These are phyloP conservation scores for Metschnikowia sp. DNA, from an alignment of 805 yeast species.

Conservation along the genomic window DNA sequence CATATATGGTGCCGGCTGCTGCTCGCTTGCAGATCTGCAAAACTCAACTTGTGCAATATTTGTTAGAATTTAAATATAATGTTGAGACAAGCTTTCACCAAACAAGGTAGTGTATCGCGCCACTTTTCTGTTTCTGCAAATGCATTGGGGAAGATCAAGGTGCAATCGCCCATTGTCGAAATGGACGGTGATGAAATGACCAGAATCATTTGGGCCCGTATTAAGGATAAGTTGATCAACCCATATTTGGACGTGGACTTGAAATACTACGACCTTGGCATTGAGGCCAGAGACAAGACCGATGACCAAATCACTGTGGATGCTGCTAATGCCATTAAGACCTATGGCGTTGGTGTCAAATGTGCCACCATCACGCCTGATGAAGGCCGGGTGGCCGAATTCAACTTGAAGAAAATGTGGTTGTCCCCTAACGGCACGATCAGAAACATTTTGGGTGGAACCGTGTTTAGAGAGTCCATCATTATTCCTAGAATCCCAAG, in stretches of 20 bases:
- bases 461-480: constrained; percentile 96
- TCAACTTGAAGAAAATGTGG: constrained; percentile 93
- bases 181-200: constrained; percentile 99
- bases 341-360: constrained; percentile 91
- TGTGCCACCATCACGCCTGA: constrained; percentile 99
- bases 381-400: constrained; percentile 92
- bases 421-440: constrained; percentile 95
- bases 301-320: constrained; percentile 85
- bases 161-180: constrained; percentile 87
- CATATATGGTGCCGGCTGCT: too few species aligned
- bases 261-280: constrained; percentile 88
- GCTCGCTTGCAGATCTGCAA: too few species aligned
- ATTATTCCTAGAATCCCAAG: constrained; percentile 87
- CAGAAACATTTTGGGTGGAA: constrained; percentile 92
- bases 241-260: constrained; percentile 87
- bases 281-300: constrained; percentile 82
- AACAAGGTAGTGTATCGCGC: constrained; percentile 1
- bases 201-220: constrained; percentile 90
- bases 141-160: constrained; percentile 56
- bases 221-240: constrained; percentile 77
- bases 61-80: background rate
- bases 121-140: constrained; percentile 8
- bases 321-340: constrained; percentile 83
- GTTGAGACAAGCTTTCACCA: constrained; percentile 3
- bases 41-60: too few species aligned